phyloP scores from a whole-genome alignment of 768 basidiomycete genomes.

The Tricholoma hemisulphureum region DNA sequence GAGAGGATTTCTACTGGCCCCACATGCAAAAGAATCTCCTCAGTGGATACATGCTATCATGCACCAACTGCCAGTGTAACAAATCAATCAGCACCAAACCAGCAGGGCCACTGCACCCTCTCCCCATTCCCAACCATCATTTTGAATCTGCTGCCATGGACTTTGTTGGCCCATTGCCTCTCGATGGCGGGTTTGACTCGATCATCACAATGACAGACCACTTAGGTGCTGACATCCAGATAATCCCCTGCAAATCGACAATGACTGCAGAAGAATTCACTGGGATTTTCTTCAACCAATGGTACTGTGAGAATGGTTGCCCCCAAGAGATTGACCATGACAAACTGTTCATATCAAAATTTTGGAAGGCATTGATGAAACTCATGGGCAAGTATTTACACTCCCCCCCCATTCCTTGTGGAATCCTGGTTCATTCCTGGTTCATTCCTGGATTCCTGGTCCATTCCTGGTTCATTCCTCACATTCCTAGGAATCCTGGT shows the following conservation, averaged over 20 bases:
- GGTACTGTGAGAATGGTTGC: conserved; percentile 32
- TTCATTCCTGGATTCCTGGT: no score
- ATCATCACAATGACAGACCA: conserved; percentile 20
- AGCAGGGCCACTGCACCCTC: not conserved
- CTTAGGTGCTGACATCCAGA: conserved; percentile 7
- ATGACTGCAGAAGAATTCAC: conserved; percentile 22
- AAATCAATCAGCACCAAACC: not conserved
- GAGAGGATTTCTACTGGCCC: conserved; percentile 28
- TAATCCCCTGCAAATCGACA: conserved; percentile 5
- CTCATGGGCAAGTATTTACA: no score
- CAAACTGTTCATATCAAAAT: conserved; percentile 28
- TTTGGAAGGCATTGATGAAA: conserved; percentile 6
- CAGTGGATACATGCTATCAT: not conserved
- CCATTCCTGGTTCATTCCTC: no score
- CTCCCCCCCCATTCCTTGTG: no score
- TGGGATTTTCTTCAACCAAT: conserved; percentile 23
- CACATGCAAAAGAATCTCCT: conserved; percentile 25
- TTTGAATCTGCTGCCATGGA: conserved; percentile 28
- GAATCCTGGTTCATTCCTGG: no score
- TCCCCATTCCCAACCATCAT: not conserved
- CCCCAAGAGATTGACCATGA: conserved; percentile 32
- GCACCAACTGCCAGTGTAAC: not conserved
- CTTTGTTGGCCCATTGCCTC: conserved; percentile 35
- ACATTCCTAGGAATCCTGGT: no score
- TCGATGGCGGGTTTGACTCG: conserved; percentile 26